Base-by-base conservation (phyloP, 2,329 filamentous ascomycete genomes). In the Aspergillus jensenii region DNA sequence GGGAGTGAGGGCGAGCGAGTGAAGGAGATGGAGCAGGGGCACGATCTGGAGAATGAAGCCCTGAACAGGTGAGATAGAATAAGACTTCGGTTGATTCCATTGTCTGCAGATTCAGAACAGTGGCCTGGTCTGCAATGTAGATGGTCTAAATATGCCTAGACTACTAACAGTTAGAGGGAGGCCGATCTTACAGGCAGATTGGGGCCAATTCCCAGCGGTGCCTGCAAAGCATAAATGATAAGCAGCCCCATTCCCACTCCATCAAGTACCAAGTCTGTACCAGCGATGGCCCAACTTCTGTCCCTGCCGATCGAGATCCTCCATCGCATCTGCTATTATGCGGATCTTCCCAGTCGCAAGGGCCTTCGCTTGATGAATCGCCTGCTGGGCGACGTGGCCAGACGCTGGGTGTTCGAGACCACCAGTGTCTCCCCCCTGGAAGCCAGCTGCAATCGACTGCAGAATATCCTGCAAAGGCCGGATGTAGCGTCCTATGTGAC, bases 21-120 rank as follows among this genome's bases (percentile, higher is more conserved):
- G 59, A 67, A 70, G 64, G 65, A 70, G 51, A 72, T 72, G 69
- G 51, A 64, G 51, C 60, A 68, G 62, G 73, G 74, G 11, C 72
- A 73, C 44, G 75, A 78, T 2, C 35, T 37, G 35, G 12, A 14
- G 14, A 37, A n/a, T 7, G 27, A 31, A 31, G 27, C 27, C 27
- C 9, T 31, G 27, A 8, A 27, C 25, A 3, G 25, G 7, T 7
- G 8, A 17, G 17, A 17, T 17, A 17, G 17, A 17, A 17, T 17
- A 17, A 17, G 17, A 17, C 17, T 17, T 17, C 17, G 17, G 17
- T 17, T 17, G 17, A 17, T 17, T 17, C 17, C 17, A 17, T 17
- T 17, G 6, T 2, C 25, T 27, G 25, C 1, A 27, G 25, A 27
- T 8, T 27, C 3, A 27, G 25, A 27, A 7, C 2, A 27, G 25